Conservation (phyloP, 2,329 filamentous ascomycete species). For the Fusarium neocosmosporiellum region DNA sequence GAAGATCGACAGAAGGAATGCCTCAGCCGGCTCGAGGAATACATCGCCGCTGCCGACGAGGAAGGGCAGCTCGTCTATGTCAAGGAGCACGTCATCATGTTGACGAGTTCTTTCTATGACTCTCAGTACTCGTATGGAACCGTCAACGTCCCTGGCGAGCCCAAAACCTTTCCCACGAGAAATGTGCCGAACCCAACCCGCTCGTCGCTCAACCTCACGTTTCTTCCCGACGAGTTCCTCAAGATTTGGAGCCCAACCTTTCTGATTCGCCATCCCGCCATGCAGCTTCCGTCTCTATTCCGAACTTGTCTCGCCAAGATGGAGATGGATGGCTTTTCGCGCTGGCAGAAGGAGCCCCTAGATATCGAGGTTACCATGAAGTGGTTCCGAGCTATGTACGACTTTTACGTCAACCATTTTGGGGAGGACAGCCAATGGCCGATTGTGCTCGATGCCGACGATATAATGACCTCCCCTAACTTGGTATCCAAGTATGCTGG, state of each 20-base stretch:
- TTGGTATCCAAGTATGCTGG: slow-evolving; percentile 26
- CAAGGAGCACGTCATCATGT: slow-evolving; percentile 28
- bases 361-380: slow-evolving; percentile 17
- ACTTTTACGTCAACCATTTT: slow-evolving; percentile 25
- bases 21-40: slow-evolving; percentile 19
- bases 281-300: slow-evolving; percentile 29
- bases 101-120: slow-evolving; percentile 24
- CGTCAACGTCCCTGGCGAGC: neutral
- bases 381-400: slow-evolving; percentile 29
- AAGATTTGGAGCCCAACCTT: slow-evolving; percentile 37
- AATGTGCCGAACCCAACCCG: slow-evolving; percentile 10
- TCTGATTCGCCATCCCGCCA: slow-evolving; percentile 33
- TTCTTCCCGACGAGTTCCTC: slow-evolving; percentile 36
- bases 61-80: slow-evolving; percentile 22
- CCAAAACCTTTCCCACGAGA: neutral
- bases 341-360: slow-evolving; percentile 6
- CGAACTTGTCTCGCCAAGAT: slow-evolving; percentile 11
- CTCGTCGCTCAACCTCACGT: slow-evolving; percentile 27
- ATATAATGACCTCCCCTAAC: slow-evolving; percentile 26
- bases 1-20: slow-evolving; percentile 6
- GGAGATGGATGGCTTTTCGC: neutral
- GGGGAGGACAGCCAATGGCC: slow-evolving; percentile 26
- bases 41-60: slow-evolving; percentile 22
- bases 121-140: neutral
- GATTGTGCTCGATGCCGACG: slow-evolving; percentile 33